phyloP scores from a whole-genome alignment of 495 filamentous ascomycete genomes.

The Hypomontagnella monticulosa region DNA sequence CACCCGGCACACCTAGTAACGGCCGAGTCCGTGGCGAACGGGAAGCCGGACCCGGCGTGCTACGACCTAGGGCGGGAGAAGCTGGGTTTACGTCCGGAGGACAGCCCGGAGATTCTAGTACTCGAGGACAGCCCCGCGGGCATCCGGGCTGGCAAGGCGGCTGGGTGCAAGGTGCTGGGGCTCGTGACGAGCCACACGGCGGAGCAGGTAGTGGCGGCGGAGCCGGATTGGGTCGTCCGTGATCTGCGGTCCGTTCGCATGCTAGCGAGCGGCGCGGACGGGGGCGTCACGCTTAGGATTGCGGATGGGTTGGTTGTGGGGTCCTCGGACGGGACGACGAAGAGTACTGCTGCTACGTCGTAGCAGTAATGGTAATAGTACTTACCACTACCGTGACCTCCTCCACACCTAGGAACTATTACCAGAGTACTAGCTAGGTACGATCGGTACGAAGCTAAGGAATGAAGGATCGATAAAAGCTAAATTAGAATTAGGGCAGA shows the following conservation, averaged over 20 bases:
- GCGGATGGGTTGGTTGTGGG: constrained; percentile 44
- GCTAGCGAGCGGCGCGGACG: constrained; percentile 53
- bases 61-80: constrained; percentile 76
- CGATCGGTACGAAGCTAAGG: too few species aligned
- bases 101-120: constrained; percentile 68
- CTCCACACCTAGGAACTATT: too few species aligned
- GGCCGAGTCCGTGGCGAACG: constrained; percentile 84
- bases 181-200: constrained; percentile 84
- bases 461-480: too few species aligned
- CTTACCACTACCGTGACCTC: too few species aligned
- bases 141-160: constrained; percentile 85
- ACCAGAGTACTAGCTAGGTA: too few species aligned
- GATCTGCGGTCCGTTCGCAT: constrained; percentile 79
- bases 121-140: constrained; percentile 96
- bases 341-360: too few species aligned
- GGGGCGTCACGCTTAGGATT: constrained; percentile 64
- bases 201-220: constrained; percentile 73
- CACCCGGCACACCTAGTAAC: constrained; percentile 78
- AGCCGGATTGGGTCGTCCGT: constrained; percentile 86
- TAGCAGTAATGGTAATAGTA: too few species aligned
- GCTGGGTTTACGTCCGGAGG: constrained; percentile 60
- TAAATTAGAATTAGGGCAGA: too few species aligned
- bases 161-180: constrained; percentile 88
- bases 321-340: background rate
- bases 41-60: constrained; percentile 90